Evolutionary conservation across 257 asterid genomes (phyloP), one percentile per base, ranked within the genome.

Genomic region (Capsicum chinense): DNA sequence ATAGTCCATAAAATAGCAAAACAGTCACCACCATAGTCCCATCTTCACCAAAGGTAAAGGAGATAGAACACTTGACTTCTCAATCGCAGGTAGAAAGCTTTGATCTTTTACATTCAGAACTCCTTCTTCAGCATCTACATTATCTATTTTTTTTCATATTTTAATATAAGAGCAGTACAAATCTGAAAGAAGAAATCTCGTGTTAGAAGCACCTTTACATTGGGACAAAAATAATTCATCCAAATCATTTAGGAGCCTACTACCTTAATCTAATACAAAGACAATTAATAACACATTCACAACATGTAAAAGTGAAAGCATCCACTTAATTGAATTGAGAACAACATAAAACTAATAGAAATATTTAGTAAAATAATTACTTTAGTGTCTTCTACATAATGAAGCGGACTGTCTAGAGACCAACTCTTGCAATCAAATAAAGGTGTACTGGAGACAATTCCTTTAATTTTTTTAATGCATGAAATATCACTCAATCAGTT

Each of bases 111-210:
- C 59, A 79, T 85, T 69, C 17, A 54, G 14, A 15, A 33, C 82
- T 63, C 35, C n/a, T 50, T 33, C 73, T 68, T 68, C 86, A 57
- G 73, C 26, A 70, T 48, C 84, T n/a, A 16, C 87, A 42, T 47
- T 76, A 13, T 78, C 88, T 9, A 74, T 56, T 63, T 86, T 63
- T 70, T 70, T 87, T 93, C 95, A 92, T 89, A 64, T 21, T 85
- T 79, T 58, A 33, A 66, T 39, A 33, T 9, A 15, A 52, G 17
- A 54, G 52, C 82, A 78, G 66, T 33, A 54, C 21, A 54, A 76
- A 54, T 70, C 90, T 87, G 85, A 60, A 79, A 62, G 35, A 14
- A 44, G 21, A 64, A 80, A 69, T 6, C 48, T 54, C 64, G 13
- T 56, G 15, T 54, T 33, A 54, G 63, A 78, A 78, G 82, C 50